Conservation (phyloP, 352 stramenopile species). For the Globisporangium canariense region DNA sequence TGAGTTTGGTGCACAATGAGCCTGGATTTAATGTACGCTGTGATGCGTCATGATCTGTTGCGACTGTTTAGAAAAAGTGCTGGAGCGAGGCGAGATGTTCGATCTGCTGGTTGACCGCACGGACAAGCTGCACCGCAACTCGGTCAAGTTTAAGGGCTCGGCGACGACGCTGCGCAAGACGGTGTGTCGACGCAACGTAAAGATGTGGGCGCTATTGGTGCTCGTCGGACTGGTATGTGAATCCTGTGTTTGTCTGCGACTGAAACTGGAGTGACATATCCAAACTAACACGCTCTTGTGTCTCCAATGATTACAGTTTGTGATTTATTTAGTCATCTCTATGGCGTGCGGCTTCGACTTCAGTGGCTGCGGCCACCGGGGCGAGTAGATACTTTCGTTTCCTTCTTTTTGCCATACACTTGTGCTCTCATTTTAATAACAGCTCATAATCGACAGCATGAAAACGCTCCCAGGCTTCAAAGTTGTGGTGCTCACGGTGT, state of each 20-base stretch:
- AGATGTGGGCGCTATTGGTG: conserved; percentile 81
- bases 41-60: neutral
- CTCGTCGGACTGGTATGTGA: conserved; percentile 55
- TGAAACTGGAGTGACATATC: neutral
- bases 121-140: conserved; percentile 96
- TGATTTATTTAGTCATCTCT: conserved; percentile 84
- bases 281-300: neutral
- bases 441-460: neutral
- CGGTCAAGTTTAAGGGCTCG: conserved; percentile 95
- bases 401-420: neutral
- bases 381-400: conserved; percentile 22
- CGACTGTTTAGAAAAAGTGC: conserved; percentile 88
- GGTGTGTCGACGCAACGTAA: conserved; percentile 89
- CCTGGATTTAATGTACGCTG: neutral
- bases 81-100: conserved; percentile 98
- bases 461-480: neutral
- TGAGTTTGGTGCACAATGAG: neutral
- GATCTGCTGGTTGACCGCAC: conserved; percentile 91
- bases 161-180: conserved; percentile 84
- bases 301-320: conserved; percentile 31
- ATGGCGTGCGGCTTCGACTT: conserved; percentile 88
- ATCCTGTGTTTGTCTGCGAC: neutral
- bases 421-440: conserved; percentile 3
- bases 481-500: neutral
- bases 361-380: conserved; percentile 67